Conservation (phyloP, 495 filamentous ascomycete genomes). For the Copromyces sp. region DNA sequence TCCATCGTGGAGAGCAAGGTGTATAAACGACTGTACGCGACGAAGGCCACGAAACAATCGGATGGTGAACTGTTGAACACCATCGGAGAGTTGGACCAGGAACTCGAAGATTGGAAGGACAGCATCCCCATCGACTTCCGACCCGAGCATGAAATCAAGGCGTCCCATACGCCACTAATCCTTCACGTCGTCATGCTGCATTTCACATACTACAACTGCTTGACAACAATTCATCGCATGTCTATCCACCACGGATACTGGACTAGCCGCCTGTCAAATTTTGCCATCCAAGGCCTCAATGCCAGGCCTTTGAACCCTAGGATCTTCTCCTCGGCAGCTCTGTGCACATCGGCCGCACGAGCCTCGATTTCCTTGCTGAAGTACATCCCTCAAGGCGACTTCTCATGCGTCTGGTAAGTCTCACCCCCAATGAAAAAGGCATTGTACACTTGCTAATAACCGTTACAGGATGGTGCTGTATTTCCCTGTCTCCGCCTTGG, state of each 20-base stretch:
- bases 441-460: slow-evolving; percentile 12
- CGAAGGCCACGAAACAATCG: slow-evolving; percentile 81
- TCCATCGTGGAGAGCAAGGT: slow-evolving; percentile 86
- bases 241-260: slow-evolving; percentile 97
- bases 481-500: slow-evolving; percentile 90
- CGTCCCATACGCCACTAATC: slow-evolving; percentile 77
- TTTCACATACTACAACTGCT: slow-evolving; percentile 94
- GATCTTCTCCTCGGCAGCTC: slow-evolving; percentile 84
- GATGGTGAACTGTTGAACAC: slow-evolving; percentile 92
- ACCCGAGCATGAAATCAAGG: slow-evolving; percentile 89
- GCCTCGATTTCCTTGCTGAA: slow-evolving; percentile 89
- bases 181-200: slow-evolving; percentile 88
- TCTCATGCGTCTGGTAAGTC: slow-evolving; percentile 86
- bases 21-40: slow-evolving; percentile 88
- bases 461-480: slow-evolving; percentile 78
- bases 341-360: slow-evolving; percentile 86
- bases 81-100: slow-evolving; percentile 88
- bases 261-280: slow-evolving; percentile 91
- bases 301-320: slow-evolving; percentile 82
- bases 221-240: slow-evolving; percentile 98
- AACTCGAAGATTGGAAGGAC: slow-evolving; percentile 95
- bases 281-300: slow-evolving; percentile 87
- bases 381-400: slow-evolving; percentile 92
- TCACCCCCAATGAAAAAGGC: background rate
- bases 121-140: slow-evolving; percentile 86